Base-by-base conservation (phyloP, 192 early-diverging fungal genomes). In the Coemansia sp. region DNA sequence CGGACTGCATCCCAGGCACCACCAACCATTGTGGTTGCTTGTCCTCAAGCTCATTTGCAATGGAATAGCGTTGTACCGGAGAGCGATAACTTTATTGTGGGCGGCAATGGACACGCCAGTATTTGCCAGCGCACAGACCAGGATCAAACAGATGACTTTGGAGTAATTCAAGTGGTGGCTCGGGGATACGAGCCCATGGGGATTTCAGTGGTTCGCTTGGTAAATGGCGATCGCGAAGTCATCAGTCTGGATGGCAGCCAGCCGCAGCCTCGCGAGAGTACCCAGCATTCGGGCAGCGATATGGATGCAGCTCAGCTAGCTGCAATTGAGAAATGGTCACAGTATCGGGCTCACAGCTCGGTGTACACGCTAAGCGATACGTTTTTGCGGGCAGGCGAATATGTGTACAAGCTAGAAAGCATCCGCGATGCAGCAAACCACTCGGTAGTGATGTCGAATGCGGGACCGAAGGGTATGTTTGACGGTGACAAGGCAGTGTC, bases 151-250 rank as follows among this genome's bases (percentile, higher is more conserved):
- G 26, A 9, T 14, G 47, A 34, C 11, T 10, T 34, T 20, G 69
- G 73, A 12, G 51, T 71, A 23, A 59, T 77, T 11, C 59, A 70
- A 30, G 74, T 56, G 5, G 62, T 63, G n/a, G 74, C 46, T 17
- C 64, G 66, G 34, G 73, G 73, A 3, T 76, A 66, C 38, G 67
- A 61, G 56, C 73, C 73, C 17, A 51, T 76, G 11, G 73, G 70
- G 30, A 59, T 76, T 56, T 60, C 59, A 26, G 61, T 76, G 10
- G 67, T 70, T 16, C 73, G 73, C 5, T 55, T 76, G 9, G 73
- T 66, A 32, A 62, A 69, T 20, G 73, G 73, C 7, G 67, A 66
- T 23, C 66, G 67, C 42, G 73, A 76, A 46, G 60, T 56, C 7
- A 70, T 76, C 26, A 68, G 44, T n/a, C 56, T 76, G 36, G 65